These are phyloP conservation scores for Verticillium alfalfae DNA, from an alignment of 2,329 filamentous ascomycete genomes.

Conservation along the genomic window DNA sequence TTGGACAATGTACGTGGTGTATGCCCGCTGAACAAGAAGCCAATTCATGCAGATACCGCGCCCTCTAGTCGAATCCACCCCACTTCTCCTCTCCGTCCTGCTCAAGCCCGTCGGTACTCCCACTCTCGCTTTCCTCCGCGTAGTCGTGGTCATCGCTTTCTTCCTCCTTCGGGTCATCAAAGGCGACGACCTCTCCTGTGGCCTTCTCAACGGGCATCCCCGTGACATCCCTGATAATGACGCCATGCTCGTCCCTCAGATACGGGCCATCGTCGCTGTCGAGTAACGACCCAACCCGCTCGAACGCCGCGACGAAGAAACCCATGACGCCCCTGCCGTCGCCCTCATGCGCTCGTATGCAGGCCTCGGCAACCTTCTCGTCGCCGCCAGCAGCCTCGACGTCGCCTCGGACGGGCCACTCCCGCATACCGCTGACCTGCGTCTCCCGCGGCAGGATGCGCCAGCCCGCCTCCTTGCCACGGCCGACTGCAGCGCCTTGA, in stretches of 20 bases:
- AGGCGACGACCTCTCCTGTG: constrained; percentile 22
- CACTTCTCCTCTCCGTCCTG: constrained; percentile 21
- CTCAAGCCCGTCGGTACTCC: constrained; percentile 12
- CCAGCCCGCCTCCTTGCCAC: constrained; percentile 70
- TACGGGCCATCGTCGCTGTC: constrained; percentile 39
- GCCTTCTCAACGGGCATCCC: constrained; percentile 30
- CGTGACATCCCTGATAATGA: constrained; percentile 36
- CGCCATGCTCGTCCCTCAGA: constrained; percentile 48
- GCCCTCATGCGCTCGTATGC: constrained; percentile 75
- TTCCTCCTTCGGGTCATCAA: constrained; percentile 7
- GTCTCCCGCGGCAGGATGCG: constrained; percentile 63
- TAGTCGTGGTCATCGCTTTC: constrained; percentile 6
- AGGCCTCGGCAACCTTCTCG: constrained; percentile 60
- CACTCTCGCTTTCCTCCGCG: constrained; percentile 11
- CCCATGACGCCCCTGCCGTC: constrained; percentile 85
- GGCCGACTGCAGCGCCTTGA: constrained; percentile 62
- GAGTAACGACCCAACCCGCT: constrained; percentile 41
- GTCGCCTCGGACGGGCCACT: constrained; percentile 67
- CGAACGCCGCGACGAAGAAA: constrained; percentile 90
- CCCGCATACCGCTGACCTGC: constrained; percentile 70
- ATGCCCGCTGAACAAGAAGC: no score
- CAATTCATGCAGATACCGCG: no score
- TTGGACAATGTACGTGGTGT: no score
- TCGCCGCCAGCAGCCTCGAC: constrained; percentile 42
- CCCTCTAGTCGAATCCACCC: constrained; percentile 25